Evolutionary conservation across 2,329 filamentous ascomycete species (phyloP), one percentile per base, ranked within the genome.

Genomic region (Exophiala sideris): DNA sequence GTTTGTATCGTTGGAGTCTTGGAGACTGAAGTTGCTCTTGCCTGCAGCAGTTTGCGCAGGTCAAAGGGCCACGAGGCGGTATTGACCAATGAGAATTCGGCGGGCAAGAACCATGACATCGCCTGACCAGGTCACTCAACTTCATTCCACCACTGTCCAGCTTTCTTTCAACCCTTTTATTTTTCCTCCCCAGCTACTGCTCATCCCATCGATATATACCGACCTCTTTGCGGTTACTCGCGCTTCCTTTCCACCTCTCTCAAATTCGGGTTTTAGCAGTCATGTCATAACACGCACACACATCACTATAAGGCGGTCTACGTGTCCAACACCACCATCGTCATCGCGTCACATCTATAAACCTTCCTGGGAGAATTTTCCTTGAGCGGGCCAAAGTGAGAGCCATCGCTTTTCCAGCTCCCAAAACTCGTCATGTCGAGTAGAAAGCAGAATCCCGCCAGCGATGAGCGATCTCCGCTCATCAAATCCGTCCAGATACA

Each of bases 381-480:
- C 16, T 44, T 8, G 11, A 10, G 8, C 29, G 3, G 1, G 6
- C 20, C 3, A 20, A 44, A 44, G 41, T 24, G n/a, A 29, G 12
- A 39, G 14, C 45, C 20, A 3, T 35, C 14, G 21, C 8, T 5
- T 12, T 44, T 6, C 1, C 41, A 7, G 21, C 1, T 12, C 11
- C 32, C 34, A 29, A 5, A 38, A 14, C n/a, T 24, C 18, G 45
- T 51, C 48, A 64, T 64, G 59, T 16, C 55, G 46, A 55, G 55
- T 24, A 62, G 56, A 44, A 53, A 59, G 57, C 55, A 36, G 10
- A 46, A 36, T 47, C 33, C 39, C 29, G 56, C 57, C 14, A 52
- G 53, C 38, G 52, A 57, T 42, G 63, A 65, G 50, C 57, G 56
- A 20, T 63, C 62, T 9, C 62, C 62, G 34, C 58, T 65, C 38